phyloP scores from a whole-genome alignment of 1,284 basidiomycete genomes.

The Sporisorium graminicola region DNA sequence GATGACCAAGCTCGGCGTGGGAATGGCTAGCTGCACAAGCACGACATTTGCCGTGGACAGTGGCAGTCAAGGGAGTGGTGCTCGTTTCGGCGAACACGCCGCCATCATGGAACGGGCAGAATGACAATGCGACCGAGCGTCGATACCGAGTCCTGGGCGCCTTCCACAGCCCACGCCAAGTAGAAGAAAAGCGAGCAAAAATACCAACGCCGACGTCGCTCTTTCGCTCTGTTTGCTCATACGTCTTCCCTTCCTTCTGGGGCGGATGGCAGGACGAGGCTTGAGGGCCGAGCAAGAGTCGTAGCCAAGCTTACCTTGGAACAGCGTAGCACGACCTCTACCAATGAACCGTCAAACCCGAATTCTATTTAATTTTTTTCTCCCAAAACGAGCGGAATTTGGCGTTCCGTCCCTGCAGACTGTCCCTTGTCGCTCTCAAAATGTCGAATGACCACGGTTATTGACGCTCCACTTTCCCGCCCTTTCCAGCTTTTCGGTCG shows the following conservation, averaged over 20 bases:
- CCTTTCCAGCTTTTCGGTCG: not conserved
- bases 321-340: not conserved
- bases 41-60: not conserved
- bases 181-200: not conserved
- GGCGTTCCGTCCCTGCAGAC: conserved; percentile 16
- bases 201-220: not conserved
- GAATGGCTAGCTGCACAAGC: not conserved
- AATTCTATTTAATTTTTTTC: not conserved
- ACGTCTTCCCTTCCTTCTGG: not conserved
- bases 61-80: not conserved
- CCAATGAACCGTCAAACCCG: conserved; percentile 11
- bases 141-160: conserved; percentile 1
- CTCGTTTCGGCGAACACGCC: conserved; percentile 2
- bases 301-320: not conserved
- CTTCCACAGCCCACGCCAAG: not conserved
- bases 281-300: not conserved
- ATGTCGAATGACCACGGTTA: conserved; percentile 24
- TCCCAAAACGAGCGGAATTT: not conserved
- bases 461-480: conserved; percentile 31
- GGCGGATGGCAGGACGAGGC: no score
- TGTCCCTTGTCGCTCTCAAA: no score
- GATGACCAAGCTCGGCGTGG: conserved; percentile 1
- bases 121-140: not conserved
- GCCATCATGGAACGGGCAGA: no score
- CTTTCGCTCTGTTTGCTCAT: conserved; percentile 1